Percentiles rank a stretch among this genome's conserved stretches.
Conservation (phyloP, 441 rosid species). For the Flueggea neowawraea region DNA sequence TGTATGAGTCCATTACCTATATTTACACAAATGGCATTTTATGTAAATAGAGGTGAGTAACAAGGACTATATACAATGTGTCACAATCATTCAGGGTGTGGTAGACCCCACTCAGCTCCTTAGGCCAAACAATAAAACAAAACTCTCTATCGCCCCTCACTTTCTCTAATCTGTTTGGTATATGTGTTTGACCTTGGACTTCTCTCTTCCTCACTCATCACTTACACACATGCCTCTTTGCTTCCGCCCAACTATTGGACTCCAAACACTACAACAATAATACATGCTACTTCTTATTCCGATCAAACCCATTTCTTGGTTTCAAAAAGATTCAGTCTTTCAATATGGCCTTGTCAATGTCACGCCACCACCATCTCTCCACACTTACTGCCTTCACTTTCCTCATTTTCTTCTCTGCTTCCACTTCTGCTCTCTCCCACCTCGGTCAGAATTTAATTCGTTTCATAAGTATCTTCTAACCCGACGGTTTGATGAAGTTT, state of each 20-base stretch:
- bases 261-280: too few species aligned
- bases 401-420: constrained; percentile 42
- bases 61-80: background rate
- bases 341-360: constrained; percentile 32
- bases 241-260: too few species aligned
- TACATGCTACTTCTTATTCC: constrained; percentile 6
- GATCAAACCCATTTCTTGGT: constrained; percentile 15
- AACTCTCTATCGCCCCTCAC: constrained; percentile 9
- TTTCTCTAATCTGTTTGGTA: constrained; percentile 11
- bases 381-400: constrained; percentile 43
- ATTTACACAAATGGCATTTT: background rate
- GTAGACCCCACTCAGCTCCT: constrained; percentile 14
- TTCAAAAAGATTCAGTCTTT: too few species aligned
- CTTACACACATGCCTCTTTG: too few species aligned
- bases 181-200: constrained; percentile 17
- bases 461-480: background rate
- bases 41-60: background rate
- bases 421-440: constrained; percentile 25
- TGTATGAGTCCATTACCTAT: background rate
- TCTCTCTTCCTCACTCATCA: too few species aligned
- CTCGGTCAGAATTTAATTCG: constrained; percentile 21
- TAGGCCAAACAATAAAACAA: constrained; percentile 28
- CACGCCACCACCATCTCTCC: constrained; percentile 28
- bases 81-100: constrained; percentile 24
- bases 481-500: background rate